These are phyloP conservation scores for Amylostereum areolatum DNA, from an alignment of 1,284 basidiomycete species.

Conservation along the genomic window DNA sequence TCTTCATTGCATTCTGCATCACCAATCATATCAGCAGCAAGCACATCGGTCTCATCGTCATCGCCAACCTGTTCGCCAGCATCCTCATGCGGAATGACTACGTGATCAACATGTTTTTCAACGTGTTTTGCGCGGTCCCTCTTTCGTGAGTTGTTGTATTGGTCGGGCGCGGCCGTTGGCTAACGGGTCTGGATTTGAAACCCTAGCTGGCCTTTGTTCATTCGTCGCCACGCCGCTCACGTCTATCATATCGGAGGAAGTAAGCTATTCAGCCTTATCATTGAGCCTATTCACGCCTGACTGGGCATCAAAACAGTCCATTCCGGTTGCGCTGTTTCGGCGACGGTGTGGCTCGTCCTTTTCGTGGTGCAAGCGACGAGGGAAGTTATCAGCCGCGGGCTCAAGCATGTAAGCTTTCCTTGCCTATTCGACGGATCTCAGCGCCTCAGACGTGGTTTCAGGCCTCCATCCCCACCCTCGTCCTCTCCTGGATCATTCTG, in stretches of 20 bases:
- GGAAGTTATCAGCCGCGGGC: constrained; percentile 34
- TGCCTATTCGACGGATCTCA: too few relatives aligned
- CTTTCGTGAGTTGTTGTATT: constrained; percentile 29
- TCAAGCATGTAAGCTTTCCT: too few relatives aligned
- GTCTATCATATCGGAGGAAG: constrained; percentile 54
- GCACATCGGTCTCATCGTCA: constrained; percentile 41
- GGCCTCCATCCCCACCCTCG: constrained; percentile 43
- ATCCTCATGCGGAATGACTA: constrained; percentile 62
- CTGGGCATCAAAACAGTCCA: constrained; percentile 34
- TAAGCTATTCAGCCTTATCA: constrained; percentile 16
- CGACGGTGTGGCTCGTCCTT: constrained; percentile 45
- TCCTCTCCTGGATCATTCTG: constrained; percentile 47
- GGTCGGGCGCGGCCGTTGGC: too few relatives aligned
- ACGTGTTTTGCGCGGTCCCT: constrained; percentile 44
- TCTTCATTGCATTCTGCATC: constrained; percentile 40
- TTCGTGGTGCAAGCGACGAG: constrained; percentile 50
- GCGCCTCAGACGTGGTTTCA: too few relatives aligned
- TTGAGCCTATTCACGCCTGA: neutral
- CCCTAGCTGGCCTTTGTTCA: constrained; percentile 45
- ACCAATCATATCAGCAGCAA: constrained; percentile 36
- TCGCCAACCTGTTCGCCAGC: constrained; percentile 47
- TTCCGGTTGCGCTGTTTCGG: constrained; percentile 50
- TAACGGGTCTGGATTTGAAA: too few relatives aligned
- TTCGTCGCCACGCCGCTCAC: constrained; percentile 45
- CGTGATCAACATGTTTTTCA: constrained; percentile 52